Evolutionary conservation across 768 basidiomycete species (phyloP).

Genomic region (Lactifluus hygrophoroides): DNA sequence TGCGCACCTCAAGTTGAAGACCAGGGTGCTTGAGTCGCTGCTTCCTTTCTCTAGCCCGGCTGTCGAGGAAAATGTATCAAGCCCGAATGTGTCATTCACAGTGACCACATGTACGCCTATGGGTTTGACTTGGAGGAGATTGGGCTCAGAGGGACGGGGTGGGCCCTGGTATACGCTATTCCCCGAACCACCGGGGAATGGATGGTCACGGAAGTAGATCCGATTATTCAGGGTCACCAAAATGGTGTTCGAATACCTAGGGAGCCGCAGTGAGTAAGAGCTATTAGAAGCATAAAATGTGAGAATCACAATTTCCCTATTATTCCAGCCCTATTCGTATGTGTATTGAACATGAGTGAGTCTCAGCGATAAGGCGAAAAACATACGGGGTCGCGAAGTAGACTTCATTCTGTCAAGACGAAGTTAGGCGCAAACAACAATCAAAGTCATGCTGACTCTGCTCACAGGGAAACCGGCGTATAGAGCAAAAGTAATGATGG

Average conservation of each 20-base stretch:
- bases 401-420: slow-evolving; percentile 1
- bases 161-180: neutral
- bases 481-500: slow-evolving; percentile 1
- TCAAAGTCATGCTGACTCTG: neutral
- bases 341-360: neutral
- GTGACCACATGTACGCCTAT: neutral
- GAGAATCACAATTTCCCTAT: slow-evolving; percentile 18
- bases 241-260: slow-evolving; percentile 22
- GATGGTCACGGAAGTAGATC: slow-evolving; percentile 8
- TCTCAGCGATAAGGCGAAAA: neutral
- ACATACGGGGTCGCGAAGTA: slow-evolving; percentile 4
- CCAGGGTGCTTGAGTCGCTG: neutral
- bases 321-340: slow-evolving; percentile 14
- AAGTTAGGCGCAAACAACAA: neutral
- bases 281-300: neutral
- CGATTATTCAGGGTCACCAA: slow-evolving; percentile 22
- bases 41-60: neutral
- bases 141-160: neutral
- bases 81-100: neutral
- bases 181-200: neutral
- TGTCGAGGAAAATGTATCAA: neutral
- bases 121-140: neutral
- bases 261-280: neutral
- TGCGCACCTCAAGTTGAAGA: neutral
- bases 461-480: slow-evolving; percentile 8